phyloP scores from a whole-genome alignment of 2,329 filamentous ascomycete genomes.

The Aciculosporium take region DNA sequence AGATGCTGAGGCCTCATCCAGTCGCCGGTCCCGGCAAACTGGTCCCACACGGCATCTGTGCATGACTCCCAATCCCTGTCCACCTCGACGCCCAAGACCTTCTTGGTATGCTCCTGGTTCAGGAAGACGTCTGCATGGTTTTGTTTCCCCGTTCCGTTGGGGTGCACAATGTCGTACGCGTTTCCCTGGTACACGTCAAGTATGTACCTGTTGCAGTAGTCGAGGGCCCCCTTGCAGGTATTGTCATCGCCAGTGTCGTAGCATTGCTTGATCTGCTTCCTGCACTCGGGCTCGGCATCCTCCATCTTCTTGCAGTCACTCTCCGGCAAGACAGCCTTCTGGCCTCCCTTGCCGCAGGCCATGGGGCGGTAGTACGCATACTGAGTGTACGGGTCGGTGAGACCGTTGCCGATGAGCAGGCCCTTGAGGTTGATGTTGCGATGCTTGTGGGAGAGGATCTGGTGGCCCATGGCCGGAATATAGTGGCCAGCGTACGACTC shows the following conservation, averaged over 20 bases:
- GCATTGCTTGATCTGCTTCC: slow-evolving; percentile 74
- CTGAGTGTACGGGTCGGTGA: slow-evolving; percentile 84
- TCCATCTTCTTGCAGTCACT: slow-evolving; percentile 76
- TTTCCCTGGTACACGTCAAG: slow-evolving; percentile 89
- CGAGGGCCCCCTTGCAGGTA: slow-evolving; percentile 81
- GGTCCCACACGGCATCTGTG: slow-evolving; percentile 95
- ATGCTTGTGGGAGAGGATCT: slow-evolving; percentile 87
- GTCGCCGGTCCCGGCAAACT: slow-evolving; percentile 74
- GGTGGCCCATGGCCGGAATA: slow-evolving; percentile 78
- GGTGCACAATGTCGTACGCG: slow-evolving; percentile 81
- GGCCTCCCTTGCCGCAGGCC: slow-evolving; percentile 92
- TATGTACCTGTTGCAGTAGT: slow-evolving; percentile 95
- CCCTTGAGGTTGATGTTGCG: slow-evolving; percentile 97
- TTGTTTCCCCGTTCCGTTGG: slow-evolving; percentile 73
- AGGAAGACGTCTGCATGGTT: slow-evolving; percentile 86
- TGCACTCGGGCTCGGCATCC: slow-evolving; percentile 76
- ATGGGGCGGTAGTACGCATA: slow-evolving; percentile 92
- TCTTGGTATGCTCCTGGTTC: slow-evolving; percentile 67
- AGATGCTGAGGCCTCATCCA: slow-evolving; percentile 98
- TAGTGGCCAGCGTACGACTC: slow-evolving; percentile 94
- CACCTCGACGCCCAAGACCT: slow-evolving; percentile 80
- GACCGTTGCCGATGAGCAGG: slow-evolving; percentile 84
- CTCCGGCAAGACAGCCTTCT: slow-evolving; percentile 68
- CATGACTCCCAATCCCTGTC: slow-evolving; percentile 69
- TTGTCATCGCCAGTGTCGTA: slow-evolving; percentile 81